Conservation (phyloP, 2,329 filamentous ascomycete genomes). For the Alternaria sp. region DNA sequence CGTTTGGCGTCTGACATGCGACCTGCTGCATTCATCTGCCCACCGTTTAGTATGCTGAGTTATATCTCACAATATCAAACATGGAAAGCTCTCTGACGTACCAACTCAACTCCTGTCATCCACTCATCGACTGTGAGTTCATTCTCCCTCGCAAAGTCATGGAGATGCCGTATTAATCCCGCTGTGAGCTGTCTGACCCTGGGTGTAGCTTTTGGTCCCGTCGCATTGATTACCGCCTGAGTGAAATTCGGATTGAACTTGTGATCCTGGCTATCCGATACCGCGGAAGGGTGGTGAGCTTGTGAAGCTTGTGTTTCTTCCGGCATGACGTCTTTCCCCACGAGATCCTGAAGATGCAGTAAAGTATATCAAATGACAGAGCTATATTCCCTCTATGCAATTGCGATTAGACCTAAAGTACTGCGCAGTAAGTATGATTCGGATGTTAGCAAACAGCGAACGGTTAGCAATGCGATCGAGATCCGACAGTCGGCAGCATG, state of each 20-base stretch:
- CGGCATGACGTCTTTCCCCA: not conserved
- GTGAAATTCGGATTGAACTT: constrained; percentile 80
- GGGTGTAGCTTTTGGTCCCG: constrained; percentile 71
- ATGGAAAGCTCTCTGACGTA: constrained; percentile 42
- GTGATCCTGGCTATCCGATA: constrained; percentile 26
- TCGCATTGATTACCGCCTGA: constrained; percentile 72
- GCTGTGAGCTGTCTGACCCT: constrained; percentile 69
- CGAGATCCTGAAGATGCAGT: not conserved
- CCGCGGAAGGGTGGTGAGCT: constrained; percentile 10
- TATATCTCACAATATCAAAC: not conserved
- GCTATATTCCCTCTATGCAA: not conserved
- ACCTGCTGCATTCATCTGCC: constrained; percentile 65
- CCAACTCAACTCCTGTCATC: constrained; percentile 74
- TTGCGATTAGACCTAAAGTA: not conserved
- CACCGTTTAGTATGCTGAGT: constrained; percentile 3
- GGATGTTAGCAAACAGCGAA: not conserved
- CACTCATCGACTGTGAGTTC: constrained; percentile 81
- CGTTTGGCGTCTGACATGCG: constrained; percentile 67
- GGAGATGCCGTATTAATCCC: constrained; percentile 72
- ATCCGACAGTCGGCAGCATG: constrained; percentile 3
- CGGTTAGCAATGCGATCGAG: not conserved
- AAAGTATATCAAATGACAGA: not conserved
- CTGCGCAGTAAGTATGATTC: not conserved
- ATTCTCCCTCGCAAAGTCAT: constrained; percentile 78
- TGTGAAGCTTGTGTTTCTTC: not conserved